A percentile compares a stretch with the other conserved stretches of the same genome.
These are phyloP conservation scores for Plasmodium gaboni DNA, from an alignment of 169 alveolate genomes.

Conservation along the genomic window DNA sequence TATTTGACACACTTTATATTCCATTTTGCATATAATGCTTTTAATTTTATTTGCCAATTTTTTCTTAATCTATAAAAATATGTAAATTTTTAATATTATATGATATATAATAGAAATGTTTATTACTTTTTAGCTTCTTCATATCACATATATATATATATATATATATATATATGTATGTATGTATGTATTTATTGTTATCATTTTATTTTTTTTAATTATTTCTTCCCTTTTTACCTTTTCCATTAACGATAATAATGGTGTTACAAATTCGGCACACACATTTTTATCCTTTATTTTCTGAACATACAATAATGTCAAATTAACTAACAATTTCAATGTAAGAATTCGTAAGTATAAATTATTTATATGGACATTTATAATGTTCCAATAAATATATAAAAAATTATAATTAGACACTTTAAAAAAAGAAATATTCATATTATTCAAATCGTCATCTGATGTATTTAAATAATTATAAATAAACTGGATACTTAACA, in stretches of 20 bases:
- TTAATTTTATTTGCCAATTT: slow-evolving; percentile 60
- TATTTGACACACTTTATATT: slow-evolving; percentile 75
- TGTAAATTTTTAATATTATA: too few relatives aligned
- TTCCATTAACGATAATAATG: slow-evolving; percentile 23
- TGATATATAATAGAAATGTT: too few relatives aligned
- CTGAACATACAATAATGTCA: slow-evolving; percentile 35
- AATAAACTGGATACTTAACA: slow-evolving; percentile 66
- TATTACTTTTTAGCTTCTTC: too few relatives aligned
- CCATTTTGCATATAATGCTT: slow-evolving; percentile 40
- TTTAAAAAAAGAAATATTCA: slow-evolving; percentile 48
- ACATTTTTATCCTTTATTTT: slow-evolving; percentile 23
- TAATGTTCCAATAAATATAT: slow-evolving; percentile 51
- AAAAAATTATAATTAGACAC: slow-evolving; percentile 41
- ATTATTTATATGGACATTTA: slow-evolving; percentile 72
- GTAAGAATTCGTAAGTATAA: slow-evolving; percentile 51
- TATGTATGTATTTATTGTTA: background rate
- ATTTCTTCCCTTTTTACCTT: slow-evolving; percentile 7
- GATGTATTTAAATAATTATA: slow-evolving; percentile 31
- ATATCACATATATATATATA: background rate
- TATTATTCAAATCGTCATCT: slow-evolving; percentile 22
- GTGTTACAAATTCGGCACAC: background rate
- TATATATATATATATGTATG: background rate
- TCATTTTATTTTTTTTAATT: background rate
- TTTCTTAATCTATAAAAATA: slow-evolving; percentile 50
- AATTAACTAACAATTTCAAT: slow-evolving; percentile 31